Percentiles rank a stretch among this genome's conserved stretches.
phyloP scores from a whole-genome alignment of 2,329 filamentous ascomycete genomes.

The Penicillium sp. region DNA sequence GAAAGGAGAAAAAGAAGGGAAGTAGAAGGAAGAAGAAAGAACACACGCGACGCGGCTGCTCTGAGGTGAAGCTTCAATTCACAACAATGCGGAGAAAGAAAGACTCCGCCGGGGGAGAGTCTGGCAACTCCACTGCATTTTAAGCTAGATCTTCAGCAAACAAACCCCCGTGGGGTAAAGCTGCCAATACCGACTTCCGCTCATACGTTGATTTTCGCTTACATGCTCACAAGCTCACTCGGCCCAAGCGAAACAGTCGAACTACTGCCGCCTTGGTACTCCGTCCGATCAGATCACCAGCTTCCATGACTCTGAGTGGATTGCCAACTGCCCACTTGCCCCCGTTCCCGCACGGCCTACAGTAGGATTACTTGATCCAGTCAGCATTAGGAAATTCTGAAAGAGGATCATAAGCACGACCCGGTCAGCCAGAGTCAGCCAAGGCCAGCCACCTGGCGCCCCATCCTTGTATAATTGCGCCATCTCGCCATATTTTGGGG shows the following conservation, averaged over 20 bases:
- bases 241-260: neutral
- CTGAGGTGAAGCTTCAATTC: neutral
- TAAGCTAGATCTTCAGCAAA: neutral
- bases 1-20: neutral
- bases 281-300: no score
- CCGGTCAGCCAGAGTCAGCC: neutral
- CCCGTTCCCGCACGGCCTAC: neutral
- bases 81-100: neutral
- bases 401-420: neutral
- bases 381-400: neutral
- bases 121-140: slow-evolving; percentile 1
- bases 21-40: neutral
- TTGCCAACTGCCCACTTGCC: neutral
- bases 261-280: neutral
- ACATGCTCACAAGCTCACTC: neutral
- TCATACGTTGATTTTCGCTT: no score
- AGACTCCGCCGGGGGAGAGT: neutral
- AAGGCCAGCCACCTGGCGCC: slow-evolving; percentile 1
- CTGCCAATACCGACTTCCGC: no score
- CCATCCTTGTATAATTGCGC: neutral
- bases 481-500: neutral
- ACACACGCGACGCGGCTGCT: neutral
- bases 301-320: neutral
- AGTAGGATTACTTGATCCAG: neutral
- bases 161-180: slow-evolving; percentile 3